These are phyloP conservation scores for Paecilomyces dactylethromorphus DNA, from an alignment of 2,329 filamentous ascomycete species.

Conservation along the genomic window DNA sequence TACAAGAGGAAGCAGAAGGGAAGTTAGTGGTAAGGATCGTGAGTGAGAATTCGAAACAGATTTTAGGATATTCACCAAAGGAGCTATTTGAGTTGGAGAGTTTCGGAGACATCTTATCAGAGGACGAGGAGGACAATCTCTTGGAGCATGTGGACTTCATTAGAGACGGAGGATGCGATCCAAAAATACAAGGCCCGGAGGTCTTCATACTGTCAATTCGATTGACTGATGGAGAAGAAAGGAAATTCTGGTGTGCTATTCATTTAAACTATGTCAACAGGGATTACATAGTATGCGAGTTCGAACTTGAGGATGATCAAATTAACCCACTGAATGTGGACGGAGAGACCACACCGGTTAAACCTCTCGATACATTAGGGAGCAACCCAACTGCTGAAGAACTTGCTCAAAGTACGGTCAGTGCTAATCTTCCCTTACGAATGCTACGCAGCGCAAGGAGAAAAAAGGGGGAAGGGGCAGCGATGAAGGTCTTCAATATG, in stretches of 20 bases:
- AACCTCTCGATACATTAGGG: slow-evolving; percentile 66
- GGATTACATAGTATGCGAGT: slow-evolving; percentile 75
- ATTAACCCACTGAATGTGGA: slow-evolving; percentile 60
- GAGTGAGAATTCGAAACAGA: slow-evolving; percentile 70
- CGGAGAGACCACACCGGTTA: slow-evolving; percentile 50
- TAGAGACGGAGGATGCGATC: slow-evolving; percentile 72
- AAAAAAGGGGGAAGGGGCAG: slow-evolving; percentile 71
- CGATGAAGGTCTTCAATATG: slow-evolving; percentile 90
- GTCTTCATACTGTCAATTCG: slow-evolving; percentile 74
- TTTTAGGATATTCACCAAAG: slow-evolving; percentile 71
- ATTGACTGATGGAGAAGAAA: slow-evolving; percentile 46
- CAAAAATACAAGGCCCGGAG: slow-evolving; percentile 69
- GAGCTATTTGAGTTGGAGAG: slow-evolving; percentile 67
- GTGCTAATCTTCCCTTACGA: slow-evolving; percentile 64
- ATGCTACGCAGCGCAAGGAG: slow-evolving; percentile 69
- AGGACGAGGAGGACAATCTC: slow-evolving; percentile 77
- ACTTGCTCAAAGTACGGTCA: slow-evolving; percentile 66
- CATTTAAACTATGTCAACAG: slow-evolving; percentile 65
- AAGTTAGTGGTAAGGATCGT: slow-evolving; percentile 64
- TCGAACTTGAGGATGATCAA: slow-evolving; percentile 74
- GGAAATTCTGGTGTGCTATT: slow-evolving; percentile 82
- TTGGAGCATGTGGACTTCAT: slow-evolving; percentile 86
- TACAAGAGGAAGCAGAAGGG: slow-evolving; percentile 64
- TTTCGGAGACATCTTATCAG: slow-evolving; percentile 76
- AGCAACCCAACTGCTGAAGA: slow-evolving; percentile 69